These are phyloP conservation scores for Ogataea glucozyma DNA, from an alignment of 805 yeast genomes.

Conservation along the genomic window DNA sequence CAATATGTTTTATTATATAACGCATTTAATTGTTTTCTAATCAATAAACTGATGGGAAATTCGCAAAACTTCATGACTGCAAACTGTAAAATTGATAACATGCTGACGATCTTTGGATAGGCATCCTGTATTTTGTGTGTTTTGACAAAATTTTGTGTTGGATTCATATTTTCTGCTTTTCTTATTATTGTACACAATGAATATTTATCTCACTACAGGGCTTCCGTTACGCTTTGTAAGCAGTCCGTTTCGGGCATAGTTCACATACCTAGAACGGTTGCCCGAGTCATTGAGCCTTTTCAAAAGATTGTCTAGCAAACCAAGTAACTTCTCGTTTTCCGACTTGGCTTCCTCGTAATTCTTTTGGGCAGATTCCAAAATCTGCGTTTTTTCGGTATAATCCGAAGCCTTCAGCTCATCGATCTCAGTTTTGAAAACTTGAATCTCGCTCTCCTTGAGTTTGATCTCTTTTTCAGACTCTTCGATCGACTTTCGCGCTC, in stretches of 20 bases:
- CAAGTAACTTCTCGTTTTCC: slow-evolving; percentile 15
- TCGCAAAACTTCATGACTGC: too few species aligned
- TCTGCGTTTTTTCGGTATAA: slow-evolving; percentile 1
- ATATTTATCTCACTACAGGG: slow-evolving; percentile 16
- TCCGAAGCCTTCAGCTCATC: slow-evolving; percentile 9
- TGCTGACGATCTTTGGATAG: too few species aligned
- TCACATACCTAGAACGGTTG: slow-evolving; percentile 27
- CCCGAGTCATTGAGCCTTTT: slow-evolving; percentile 24
- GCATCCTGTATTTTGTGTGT: too few species aligned
- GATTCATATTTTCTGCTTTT: neutral
- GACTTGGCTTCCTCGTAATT: slow-evolving; percentile 10
- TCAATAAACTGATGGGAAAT: slow-evolving; percentile 9
- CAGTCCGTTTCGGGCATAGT: slow-evolving; percentile 28
- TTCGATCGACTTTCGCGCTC: slow-evolving; percentile 49
- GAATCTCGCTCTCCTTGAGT: slow-evolving; percentile 15
- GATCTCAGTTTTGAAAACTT: slow-evolving; percentile 3
- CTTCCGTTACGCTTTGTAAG: slow-evolving; percentile 22
- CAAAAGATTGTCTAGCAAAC: slow-evolving; percentile 18
- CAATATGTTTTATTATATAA: slow-evolving; percentile 14
- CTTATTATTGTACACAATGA: neutral
- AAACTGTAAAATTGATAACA: too few species aligned
- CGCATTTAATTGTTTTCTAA: slow-evolving; percentile 12
- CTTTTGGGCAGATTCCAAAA: slow-evolving; percentile 13
- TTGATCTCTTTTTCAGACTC: slow-evolving; percentile 43
- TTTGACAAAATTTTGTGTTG: neutral